Percentiles rank a stretch among this genome's conserved stretches.
These are phyloP conservation scores for Hura crepitans DNA, from an alignment of 441 rosid species.

Conservation along the genomic window DNA sequence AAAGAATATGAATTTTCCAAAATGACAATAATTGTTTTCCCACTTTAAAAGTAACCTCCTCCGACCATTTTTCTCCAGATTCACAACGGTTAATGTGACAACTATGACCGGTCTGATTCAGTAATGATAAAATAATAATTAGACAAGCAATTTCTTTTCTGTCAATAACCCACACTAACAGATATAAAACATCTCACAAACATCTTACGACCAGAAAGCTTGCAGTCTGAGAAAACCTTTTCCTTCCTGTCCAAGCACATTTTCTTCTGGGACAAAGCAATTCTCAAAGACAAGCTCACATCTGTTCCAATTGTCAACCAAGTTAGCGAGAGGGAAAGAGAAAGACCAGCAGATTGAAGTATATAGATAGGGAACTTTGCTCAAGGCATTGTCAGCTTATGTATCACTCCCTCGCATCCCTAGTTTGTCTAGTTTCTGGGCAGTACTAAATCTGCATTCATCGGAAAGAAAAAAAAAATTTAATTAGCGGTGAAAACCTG, in stretches of 20 bases:
- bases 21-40: not conserved
- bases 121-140: not conserved
- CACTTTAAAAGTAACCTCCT: not conserved
- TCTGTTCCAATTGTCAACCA: conserved; percentile 42
- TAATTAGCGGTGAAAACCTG: conserved; percentile 8
- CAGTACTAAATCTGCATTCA: conserved; percentile 80
- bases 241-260: conserved; percentile 84
- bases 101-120: not conserved
- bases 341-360: conserved; percentile 10
- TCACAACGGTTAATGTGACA: not conserved
- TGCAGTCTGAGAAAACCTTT: conserved; percentile 51
- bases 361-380: conserved; percentile 18
- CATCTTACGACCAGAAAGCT: conserved; percentile 10
- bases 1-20: not conserved
- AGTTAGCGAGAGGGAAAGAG: conserved; percentile 29
- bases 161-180: not conserved
- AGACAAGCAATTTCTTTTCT: not conserved
- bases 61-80: not conserved
- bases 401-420: conserved; percentile 99
- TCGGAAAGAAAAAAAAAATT: conserved; percentile 21
- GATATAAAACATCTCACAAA: conserved; percentile 3
- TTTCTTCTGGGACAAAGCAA: conserved; percentile 86
- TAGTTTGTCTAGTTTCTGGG: conserved; percentile 94
- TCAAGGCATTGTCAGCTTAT: conserved; percentile 38
- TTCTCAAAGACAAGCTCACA: conserved; percentile 96